Evolutionary conservation across 352 stramenopile species (phyloP).

Genomic region (Globisporangium viniferum): DNA sequence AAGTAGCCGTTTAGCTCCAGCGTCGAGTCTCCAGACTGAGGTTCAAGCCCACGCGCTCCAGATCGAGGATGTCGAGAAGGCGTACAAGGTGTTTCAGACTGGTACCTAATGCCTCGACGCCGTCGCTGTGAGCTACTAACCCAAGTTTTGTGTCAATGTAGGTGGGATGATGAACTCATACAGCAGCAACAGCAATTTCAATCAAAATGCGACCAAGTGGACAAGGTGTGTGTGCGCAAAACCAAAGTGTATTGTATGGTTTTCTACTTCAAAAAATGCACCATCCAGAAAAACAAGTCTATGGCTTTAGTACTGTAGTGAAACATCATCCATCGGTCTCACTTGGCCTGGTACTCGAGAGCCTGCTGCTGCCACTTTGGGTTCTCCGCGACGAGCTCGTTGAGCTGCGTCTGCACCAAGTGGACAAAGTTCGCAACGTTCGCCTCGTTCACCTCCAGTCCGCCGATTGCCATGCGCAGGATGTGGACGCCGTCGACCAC

Average conservation of each 20-base stretch:
- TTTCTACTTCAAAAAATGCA: too few species aligned
- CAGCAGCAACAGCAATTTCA: too few species aligned
- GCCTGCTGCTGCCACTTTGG: constrained; percentile 30
- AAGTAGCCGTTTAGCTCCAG: not conserved
- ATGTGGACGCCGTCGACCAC: constrained; percentile 54
- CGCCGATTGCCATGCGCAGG: constrained; percentile 49
- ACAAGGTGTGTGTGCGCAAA: too few species aligned
- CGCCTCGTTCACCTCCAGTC: constrained; percentile 34
- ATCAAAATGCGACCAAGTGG: too few species aligned
- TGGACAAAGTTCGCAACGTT: constrained; percentile 40
- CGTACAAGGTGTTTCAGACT: not conserved
- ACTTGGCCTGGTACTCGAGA: not conserved
- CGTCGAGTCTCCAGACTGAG: not conserved
- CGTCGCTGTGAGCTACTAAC: not conserved
- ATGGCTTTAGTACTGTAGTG: too few species aligned
- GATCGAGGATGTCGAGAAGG: not conserved
- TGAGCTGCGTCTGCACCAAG: constrained; percentile 31
- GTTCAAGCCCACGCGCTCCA: not conserved
- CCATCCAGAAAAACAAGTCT: too few species aligned
- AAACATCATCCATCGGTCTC: too few species aligned
- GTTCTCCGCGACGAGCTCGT: constrained; percentile 26
- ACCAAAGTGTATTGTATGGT: too few species aligned
- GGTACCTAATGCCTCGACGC: not conserved
- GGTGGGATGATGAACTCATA: not conserved
- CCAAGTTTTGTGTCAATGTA: not conserved